Evolutionary conservation across 1,284 basidiomycete genomes (phyloP), one percentile per base, ranked within the genome.

Genomic region (Wolfiporia cocos): DNA sequence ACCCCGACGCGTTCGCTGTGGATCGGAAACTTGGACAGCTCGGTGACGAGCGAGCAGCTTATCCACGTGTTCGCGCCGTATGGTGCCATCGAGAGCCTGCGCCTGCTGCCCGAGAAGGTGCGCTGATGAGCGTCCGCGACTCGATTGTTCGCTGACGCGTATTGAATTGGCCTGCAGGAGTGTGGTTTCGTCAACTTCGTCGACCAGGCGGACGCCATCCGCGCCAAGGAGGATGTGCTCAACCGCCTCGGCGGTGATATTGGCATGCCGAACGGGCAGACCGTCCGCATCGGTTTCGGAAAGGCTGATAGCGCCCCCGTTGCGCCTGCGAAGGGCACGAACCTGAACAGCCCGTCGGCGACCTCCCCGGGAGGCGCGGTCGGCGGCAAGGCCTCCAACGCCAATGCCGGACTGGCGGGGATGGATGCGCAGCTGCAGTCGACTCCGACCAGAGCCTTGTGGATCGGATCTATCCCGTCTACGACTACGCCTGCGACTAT

Each of bases 131-230:
- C n/a, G n/a, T n/a, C n/a, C n/a, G n/a, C 12, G 24, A 42, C 18
- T 31, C 39, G 37, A 36, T 15, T 33, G 32, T 34, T 17, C 39
- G 47, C 37, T 30, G 34, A 30, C 41, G 47, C 49, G 38, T 15
- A 9, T 23, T 49, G 40, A 35, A 32, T 20, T 38, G 18, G 14
- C 37, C 32, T 46, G 29, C 40, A 95, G 92, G 93, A 95, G 61
- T 99, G 96, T 61, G 95, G 94, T 7, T 99, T 99, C 62, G 93
- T 99, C 63, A 99, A 99, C 65, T 99, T 95, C 60, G 89, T 96
- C 42, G 94, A 96, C 53, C 85, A 92, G 58, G 76, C 81, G 1
- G 95, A 98, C 64, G 96, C 95, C 15, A 84, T 98, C 47, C 84
- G 89, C 43, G 95, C 95, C 5, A 92, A 95, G 57, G 95, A 99